Base-by-base conservation (phyloP, 2,329 filamentous ascomycete genomes). In the Cyphellophora attinorum region DNA sequence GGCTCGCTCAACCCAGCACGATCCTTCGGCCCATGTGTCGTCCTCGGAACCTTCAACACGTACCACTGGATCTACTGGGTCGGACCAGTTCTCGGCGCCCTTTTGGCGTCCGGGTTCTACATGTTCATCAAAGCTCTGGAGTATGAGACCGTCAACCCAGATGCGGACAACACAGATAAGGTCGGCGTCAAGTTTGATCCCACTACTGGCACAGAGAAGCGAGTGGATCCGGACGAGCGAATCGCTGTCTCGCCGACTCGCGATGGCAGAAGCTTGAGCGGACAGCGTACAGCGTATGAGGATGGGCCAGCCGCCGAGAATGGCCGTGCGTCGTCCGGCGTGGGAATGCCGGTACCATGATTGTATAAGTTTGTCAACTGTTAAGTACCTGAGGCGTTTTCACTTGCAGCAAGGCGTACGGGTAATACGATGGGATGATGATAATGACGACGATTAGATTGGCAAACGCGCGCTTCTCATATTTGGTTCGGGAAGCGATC, bases 1-100 rank as follows among this genome's bases (percentile, higher is more conserved):
- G 62, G 56, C 21, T 62, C 60, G n/a, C 51, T 67, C 4, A 67
- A 67, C 36, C 64, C 64, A 2, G 61, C 63, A 12, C 60, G 64
- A 12, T 63, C 61, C 2, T 58, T 67, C 5, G 64, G 63, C 5
- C 64, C 64, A 0, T 58, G 61, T 32, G 57, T 65, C 5, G 58
- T 66, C 43, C 56, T 56, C 36, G 58, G 59, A 19, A 53, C 50
- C 10, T 67, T 67, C 49, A 53, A 58, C 2, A 54, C 57, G 14
- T 64, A 67, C 34, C 62, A 66, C 34, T 67, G 63, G 64, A 67
- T 67, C 38, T 67, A 68, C 51, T 67, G 62, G 60, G 50, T 66
- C 25, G 64, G 64, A 1, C 64, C 64, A 1, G 35, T 59, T 17
- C 38, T 25, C 4, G 41, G 38, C n/a, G 29, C 38, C 5, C 30